phyloP scores from a whole-genome alignment of 2,329 filamentous ascomycete genomes.

The Pestalotiopsis sp. region DNA sequence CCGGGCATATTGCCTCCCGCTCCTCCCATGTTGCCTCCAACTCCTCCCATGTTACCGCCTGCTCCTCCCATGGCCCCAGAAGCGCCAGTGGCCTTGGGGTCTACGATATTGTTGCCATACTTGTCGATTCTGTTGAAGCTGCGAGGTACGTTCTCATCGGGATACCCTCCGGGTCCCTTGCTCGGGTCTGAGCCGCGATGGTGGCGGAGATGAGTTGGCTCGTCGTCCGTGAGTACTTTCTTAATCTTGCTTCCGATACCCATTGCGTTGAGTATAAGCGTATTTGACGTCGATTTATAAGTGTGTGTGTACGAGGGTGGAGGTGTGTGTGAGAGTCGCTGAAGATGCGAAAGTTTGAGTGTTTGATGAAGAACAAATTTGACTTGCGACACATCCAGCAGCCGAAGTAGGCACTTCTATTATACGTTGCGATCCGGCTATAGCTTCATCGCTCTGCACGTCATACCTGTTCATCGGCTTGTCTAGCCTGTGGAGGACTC shows the following conservation, averaged over 20 bases:
- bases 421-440: neutral
- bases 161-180: conserved; percentile 20
- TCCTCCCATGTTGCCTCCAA: neutral
- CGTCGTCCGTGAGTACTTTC: conserved; percentile 24
- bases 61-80: conserved; percentile 1
- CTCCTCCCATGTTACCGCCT: neutral
- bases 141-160: conserved; percentile 20
- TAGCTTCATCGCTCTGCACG: neutral
- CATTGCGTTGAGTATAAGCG: conserved; percentile 18
- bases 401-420: neutral
- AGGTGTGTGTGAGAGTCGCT: neutral
- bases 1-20: conserved; percentile 1
- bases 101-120: neutral
- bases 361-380: neutral
- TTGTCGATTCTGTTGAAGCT: conserved; percentile 16
- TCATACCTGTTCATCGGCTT: neutral
- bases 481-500: too few relatives aligned
- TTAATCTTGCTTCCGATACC: conserved; percentile 28
- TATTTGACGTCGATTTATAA: neutral
- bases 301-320: too few relatives aligned
- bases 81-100: neutral
- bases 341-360: neutral
- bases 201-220: conserved; percentile 8
- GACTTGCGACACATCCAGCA: neutral
- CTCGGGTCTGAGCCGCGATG: conserved; percentile 3